A percentile compares a stretch with the other conserved stretches of the same genome.
Conservation (phyloP, 1,139 yeast species). For the Blastobotrys serpentis region DNA sequence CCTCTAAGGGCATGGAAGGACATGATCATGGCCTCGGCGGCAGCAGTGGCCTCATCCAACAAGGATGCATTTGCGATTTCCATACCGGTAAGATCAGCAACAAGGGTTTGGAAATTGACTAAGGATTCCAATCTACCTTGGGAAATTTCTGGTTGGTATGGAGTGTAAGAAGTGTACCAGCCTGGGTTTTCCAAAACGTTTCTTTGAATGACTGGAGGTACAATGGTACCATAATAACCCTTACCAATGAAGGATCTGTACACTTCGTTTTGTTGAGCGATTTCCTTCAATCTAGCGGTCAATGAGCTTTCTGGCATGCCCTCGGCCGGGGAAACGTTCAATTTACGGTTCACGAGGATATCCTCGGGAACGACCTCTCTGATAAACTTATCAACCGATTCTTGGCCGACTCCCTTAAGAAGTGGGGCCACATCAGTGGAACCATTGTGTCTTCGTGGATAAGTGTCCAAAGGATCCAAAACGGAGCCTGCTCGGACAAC, state of each 20-base stretch:
- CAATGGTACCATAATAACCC: conserved; percentile 87
- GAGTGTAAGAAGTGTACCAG: conserved; percentile 98
- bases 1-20: conserved; percentile 67
- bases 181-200: conserved; percentile 90
- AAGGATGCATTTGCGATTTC: conserved; percentile 91
- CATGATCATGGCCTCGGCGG: conserved; percentile 94
- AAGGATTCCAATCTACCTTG: conserved; percentile 93
- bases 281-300: conserved; percentile 60
- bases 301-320: conserved; percentile 84
- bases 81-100: conserved; percentile 86
- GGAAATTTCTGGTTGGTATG: conserved; percentile 96
- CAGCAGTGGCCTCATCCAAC: conserved; percentile 96
- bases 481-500: conserved; percentile 45
- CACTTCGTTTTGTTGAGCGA: conserved; percentile 75
- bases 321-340: conserved; percentile 59
- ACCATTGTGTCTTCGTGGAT: conserved; percentile 88
- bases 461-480: conserved; percentile 62
- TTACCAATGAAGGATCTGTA: conserved; percentile 80
- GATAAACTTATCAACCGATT: conserved; percentile 69
- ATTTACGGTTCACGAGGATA: conserved; percentile 64
- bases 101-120: conserved; percentile 85
- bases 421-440: conserved; percentile 67
- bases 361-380: conserved; percentile 73
- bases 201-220: conserved; percentile 92
- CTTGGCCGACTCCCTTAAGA: conserved; percentile 65